phyloP scores from a whole-genome alignment of 1,284 basidiomycete species.

The Pseudozyma thailandica region DNA sequence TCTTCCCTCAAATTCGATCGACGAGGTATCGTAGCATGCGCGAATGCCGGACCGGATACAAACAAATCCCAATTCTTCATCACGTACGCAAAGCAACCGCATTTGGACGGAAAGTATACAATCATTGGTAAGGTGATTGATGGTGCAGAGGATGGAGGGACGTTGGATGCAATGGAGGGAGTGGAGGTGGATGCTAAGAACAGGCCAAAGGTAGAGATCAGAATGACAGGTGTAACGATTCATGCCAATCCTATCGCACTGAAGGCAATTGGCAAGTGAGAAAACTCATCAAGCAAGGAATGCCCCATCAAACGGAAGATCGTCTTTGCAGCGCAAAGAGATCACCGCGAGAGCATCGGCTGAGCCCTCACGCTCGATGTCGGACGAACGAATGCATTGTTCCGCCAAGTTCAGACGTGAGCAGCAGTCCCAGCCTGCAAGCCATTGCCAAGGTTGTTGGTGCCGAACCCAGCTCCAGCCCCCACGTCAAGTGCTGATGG shows the following conservation, averaged over 20 bases:
- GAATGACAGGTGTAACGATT: conserved; percentile 83
- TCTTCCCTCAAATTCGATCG: conserved; percentile 55
- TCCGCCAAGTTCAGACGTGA: too few relatives aligned
- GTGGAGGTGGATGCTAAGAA: conserved; percentile 91
- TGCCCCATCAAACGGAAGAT: background rate
- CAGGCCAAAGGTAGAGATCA: conserved; percentile 84
- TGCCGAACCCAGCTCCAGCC: conserved; percentile 12
- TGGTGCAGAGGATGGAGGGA: conserved; percentile 60
- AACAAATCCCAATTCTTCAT: conserved; percentile 66
- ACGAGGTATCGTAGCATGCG: conserved; percentile 65
- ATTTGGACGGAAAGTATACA: conserved; percentile 64
- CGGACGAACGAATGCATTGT: too few relatives aligned
- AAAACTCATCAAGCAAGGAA: background rate
- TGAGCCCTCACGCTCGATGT: too few relatives aligned
- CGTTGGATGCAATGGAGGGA: conserved; percentile 73
- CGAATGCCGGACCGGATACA: conserved; percentile 65
- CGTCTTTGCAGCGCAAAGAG: background rate
- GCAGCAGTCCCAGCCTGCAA: conserved; percentile 24
- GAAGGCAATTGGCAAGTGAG: conserved; percentile 43
- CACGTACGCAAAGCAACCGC: conserved; percentile 62
- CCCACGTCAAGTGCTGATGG: conserved; percentile 14
- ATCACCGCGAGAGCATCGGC: background rate
- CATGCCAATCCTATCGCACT: conserved; percentile 95
- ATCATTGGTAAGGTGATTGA: conserved; percentile 66
- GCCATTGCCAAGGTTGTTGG: conserved; percentile 23